Evolutionary conservation across 2,329 filamentous ascomycete species (phyloP).

Genomic region (Phyllosticta citriasiana): DNA sequence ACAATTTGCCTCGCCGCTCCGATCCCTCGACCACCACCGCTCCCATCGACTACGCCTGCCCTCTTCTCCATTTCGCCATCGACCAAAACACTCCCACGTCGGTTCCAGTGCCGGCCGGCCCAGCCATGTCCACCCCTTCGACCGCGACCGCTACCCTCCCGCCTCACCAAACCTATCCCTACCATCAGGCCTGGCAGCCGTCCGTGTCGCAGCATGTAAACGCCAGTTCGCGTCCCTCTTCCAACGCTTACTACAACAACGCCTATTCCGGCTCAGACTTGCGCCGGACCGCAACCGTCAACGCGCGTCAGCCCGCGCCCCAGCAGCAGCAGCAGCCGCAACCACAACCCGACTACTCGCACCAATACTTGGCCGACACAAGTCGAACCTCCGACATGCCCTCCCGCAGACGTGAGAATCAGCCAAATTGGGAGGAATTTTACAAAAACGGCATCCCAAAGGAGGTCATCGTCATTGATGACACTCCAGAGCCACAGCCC

Average conservation of each 20-base stretch:
- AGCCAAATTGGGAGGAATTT: conserved; percentile 32
- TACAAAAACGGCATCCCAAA: conserved; percentile 37
- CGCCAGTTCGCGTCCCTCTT: conserved; percentile 11
- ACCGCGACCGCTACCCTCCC: conserved; percentile 32
- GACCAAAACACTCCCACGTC: neutral
- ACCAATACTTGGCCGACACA: conserved; percentile 4
- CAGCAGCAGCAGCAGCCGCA: neutral
- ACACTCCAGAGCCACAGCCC: conserved; percentile 27
- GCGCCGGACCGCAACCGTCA: conserved; percentile 14
- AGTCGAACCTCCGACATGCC: conserved; percentile 8
- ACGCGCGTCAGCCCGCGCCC: conserved; percentile 10
- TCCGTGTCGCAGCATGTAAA: conserved; percentile 11
- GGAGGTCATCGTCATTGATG: conserved; percentile 44
- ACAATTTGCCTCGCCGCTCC: neutral
- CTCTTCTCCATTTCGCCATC: neutral
- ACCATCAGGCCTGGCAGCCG: conserved; percentile 14
- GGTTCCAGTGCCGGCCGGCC: conserved; percentile 5
- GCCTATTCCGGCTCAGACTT: conserved; percentile 14
- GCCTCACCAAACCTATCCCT: conserved; percentile 14
- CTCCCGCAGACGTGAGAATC: conserved; percentile 15
- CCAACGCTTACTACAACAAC: conserved; percentile 16
- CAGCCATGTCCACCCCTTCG: conserved; percentile 34
- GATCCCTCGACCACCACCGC: neutral
- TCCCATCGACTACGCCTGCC: neutral
- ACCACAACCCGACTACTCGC: neutral